Base-by-base conservation (phyloP, 495 filamentous ascomycete genomes). In the Lasiosphaeria ovina region DNA sequence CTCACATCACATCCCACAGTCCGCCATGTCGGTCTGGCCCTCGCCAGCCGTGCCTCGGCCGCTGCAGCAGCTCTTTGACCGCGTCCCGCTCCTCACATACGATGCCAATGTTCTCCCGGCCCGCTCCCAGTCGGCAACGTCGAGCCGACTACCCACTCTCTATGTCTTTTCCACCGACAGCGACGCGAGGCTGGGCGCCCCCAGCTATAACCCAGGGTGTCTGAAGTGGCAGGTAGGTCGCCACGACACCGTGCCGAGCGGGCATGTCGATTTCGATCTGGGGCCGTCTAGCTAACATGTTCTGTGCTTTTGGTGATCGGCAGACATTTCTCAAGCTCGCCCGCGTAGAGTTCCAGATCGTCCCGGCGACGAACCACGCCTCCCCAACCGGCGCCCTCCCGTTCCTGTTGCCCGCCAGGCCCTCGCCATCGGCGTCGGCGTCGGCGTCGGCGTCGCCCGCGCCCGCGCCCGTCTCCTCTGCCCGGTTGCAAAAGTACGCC, bases 161-260 rank as follows among this genome's bases (percentile, higher is more conserved):
- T 93, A 92, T 69, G 77, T 96, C 36, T 98, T 97, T 73, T 83
- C 83, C 53, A 85, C 85, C 11, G 81, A 85, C 1, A 74, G 79
- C 33, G 89, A 87, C 61, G 91, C 87, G 24, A 68, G 72, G 33
- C 65, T 67, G 36, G 88, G 87, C 11, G 72, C 78, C 32, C 91
- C 92, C 24, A 93, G 89, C 53, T 97, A 90, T 77, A 97, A 98
- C 75, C 94, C 94, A 3, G 84, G 84, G 64, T 98, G 94, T 80
- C 79, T 98, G 62, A 97, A 93, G 76, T 97, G 92, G 92, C 94
- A 97, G 88, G 93, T 92, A 68, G 52, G 86, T 80, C 5, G 42
- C 38, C 49, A 53, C 51, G 9, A 6, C 51, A 9, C 32, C 0
- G 0, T 47, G 16, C 12, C 6, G 6, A 47, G 16, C 44, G 16